These are phyloP conservation scores for Sclerotinia borealis DNA, from an alignment of 2,329 filamentous ascomycete genomes.

Conservation along the genomic window DNA sequence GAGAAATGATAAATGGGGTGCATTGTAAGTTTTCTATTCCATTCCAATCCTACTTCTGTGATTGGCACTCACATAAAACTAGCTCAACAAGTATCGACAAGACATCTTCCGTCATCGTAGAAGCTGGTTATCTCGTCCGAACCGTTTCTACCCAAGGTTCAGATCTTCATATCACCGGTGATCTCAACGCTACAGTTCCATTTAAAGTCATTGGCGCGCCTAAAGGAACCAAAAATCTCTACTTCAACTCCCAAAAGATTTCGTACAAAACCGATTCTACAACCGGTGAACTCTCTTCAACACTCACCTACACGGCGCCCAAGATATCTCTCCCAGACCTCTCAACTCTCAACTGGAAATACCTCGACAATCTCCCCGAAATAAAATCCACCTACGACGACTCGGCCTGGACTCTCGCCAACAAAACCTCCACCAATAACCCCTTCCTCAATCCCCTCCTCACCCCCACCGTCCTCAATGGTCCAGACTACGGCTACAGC, in stretches of 20 bases:
- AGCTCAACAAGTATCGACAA: slow-evolving; percentile 30
- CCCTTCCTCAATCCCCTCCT: slow-evolving; percentile 39
- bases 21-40: slow-evolving; percentile 25
- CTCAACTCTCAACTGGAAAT: slow-evolving; percentile 57
- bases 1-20: slow-evolving; percentile 32
- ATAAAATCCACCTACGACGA: slow-evolving; percentile 60
- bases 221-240: slow-evolving; percentile 44
- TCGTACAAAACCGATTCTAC: slow-evolving; percentile 36
- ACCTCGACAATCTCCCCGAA: slow-evolving; percentile 66
- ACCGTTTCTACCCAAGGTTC: slow-evolving; percentile 49
- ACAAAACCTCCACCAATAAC: slow-evolving; percentile 52
- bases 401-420: slow-evolving; percentile 55
- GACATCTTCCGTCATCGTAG: slow-evolving; percentile 49
- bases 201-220: slow-evolving; percentile 64
- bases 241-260: slow-evolving; percentile 50
- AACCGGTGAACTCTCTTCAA: slow-evolving; percentile 45
- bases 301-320: slow-evolving; percentile 45
- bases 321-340: slow-evolving; percentile 52
- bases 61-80: slow-evolving; percentile 4
- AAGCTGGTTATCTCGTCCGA: slow-evolving; percentile 59
- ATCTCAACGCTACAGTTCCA: slow-evolving; percentile 63
- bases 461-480: slow-evolving; percentile 62
- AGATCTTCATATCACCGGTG: slow-evolving; percentile 59
- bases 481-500: slow-evolving; percentile 68
- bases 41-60: not conserved